phyloP scores from a whole-genome alignment of 768 basidiomycete species.

The Gautieria morchelliformis region DNA sequence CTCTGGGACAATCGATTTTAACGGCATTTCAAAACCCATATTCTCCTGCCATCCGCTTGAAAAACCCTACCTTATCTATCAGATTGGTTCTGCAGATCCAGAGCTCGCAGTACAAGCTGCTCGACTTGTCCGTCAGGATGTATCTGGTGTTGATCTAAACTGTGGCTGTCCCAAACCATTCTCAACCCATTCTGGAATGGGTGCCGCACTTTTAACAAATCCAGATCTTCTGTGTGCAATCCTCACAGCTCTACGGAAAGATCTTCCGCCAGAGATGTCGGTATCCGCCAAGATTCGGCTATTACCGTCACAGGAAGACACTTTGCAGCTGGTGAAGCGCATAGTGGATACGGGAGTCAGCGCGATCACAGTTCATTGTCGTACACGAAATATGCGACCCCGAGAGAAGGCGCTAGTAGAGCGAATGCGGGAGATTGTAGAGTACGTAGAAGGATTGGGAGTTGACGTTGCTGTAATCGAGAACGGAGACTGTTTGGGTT shows the following conservation, averaged over 20 bases:
- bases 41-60: conserved; percentile 93
- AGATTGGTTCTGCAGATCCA: conserved; percentile 87
- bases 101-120: conserved; percentile 90
- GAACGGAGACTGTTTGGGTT: conserved; percentile 86
- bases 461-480: conserved; percentile 80
- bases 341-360: conserved; percentile 84
- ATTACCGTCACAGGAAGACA: conserved; percentile 78
- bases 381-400: conserved; percentile 86
- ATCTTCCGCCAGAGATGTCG: conserved; percentile 67
- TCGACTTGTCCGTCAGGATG: conserved; percentile 73
- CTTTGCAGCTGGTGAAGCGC: conserved; percentile 78
- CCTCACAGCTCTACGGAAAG: conserved; percentile 62
- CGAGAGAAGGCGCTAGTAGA: conserved; percentile 70
- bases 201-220: conserved; percentile 86
- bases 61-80: conserved; percentile 89
- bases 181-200: conserved; percentile 82
- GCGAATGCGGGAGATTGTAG: conserved; percentile 75
- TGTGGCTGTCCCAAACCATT: conserved; percentile 98
- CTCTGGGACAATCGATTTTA: conserved; percentile 82
- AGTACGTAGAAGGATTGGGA: conserved; percentile 67
- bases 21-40: conserved; percentile 75
- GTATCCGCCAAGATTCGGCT: conserved; percentile 94
- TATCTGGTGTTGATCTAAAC: conserved; percentile 93
- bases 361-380: conserved; percentile 88
- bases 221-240: conserved; percentile 89